phyloP scores from a whole-genome alignment of 1,139 yeast genomes.

The Candida sanyaensis region DNA sequence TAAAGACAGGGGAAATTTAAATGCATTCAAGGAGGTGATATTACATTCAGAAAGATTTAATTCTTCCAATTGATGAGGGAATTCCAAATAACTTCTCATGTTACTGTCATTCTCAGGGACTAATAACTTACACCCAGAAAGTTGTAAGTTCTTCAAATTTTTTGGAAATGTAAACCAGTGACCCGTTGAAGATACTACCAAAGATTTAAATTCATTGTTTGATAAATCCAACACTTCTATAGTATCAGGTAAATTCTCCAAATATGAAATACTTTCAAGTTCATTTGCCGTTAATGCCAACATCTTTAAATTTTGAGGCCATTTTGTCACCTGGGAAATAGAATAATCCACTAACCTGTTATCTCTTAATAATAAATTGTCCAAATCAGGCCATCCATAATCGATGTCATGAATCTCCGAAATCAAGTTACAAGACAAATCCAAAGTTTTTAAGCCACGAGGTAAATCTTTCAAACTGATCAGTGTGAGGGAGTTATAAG shows the following conservation, averaged over 20 bases:
- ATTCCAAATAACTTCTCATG: conserved; percentile 10
- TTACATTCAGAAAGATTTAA: conserved; percentile 28
- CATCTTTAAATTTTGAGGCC: conserved; percentile 27
- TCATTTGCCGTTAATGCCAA: conserved; percentile 28
- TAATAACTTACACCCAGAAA: conserved; percentile 11
- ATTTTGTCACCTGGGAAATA: conserved; percentile 16
- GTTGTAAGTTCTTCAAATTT: conserved; percentile 22
- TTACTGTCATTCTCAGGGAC: background rate
- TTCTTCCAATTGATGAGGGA: conserved; percentile 25
- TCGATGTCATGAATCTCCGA: conserved; percentile 8
- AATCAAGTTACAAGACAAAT: conserved; percentile 27
- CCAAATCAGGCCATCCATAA: conserved; percentile 29
- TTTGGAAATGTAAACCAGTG: conserved; percentile 23
- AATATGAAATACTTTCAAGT: conserved; percentile 19
- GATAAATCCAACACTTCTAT: conserved; percentile 24
- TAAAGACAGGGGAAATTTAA: conserved; percentile 29
- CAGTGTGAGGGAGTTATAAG: conserved; percentile 27
- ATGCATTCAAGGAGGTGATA: conserved; percentile 19
- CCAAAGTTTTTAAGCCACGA: conserved; percentile 27
- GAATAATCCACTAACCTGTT: conserved; percentile 24
- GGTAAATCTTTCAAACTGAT: conserved; percentile 28
- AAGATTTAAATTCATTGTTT: conserved; percentile 12
- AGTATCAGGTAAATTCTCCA: conserved; percentile 23
- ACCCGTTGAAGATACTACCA: conserved; percentile 5
- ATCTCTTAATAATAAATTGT: conserved; percentile 25